Evolutionary conservation across 805 yeast species (phyloP), one percentile per base, ranked within the genome.

Genomic region (Candida boidinii): DNA sequence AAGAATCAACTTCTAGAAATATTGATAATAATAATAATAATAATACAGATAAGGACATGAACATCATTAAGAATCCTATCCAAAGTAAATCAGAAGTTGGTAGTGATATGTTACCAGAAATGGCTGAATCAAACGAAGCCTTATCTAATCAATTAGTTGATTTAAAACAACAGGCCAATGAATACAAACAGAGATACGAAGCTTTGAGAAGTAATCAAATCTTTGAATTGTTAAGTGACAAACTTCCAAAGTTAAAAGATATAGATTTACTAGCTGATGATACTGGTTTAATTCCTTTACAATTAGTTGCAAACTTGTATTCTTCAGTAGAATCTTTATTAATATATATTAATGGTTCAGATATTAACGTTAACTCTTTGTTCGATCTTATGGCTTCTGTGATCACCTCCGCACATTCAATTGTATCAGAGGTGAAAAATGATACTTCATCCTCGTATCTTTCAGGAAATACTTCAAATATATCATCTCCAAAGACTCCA

Each of bases 141-240:
- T n/a, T n/a, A n/a, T n/a, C n/a, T n/a, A n/a, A n/a, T n/a, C n/a
- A n/a, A n/a, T n/a, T n/a, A n/a, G n/a, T n/a, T n/a, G n/a, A n/a
- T n/a, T n/a, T n/a, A n/a, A n/a, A n/a, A n/a, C n/a, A 53, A 28
- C 54, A 57, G 33, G 39, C 67, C 8, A 49, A 60, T 4, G 62
- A 59, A 35, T 69, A 82, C 74, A 76, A 70, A 51, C 47, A 52
- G 30, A 71, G 60, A 39, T 70, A 59, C 42, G 73, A 73, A 48
- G 66, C 68, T 11, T 54, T 66, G n/a, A 64, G 72, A 33, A 36
- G 48, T 4, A 46, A 37, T 11, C 42, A 47, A 21, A 31, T 48
- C 27, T 22, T 33, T 12, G 30, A 38, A 6, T 32, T 40, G 7
- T 30, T 49, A 2, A 23, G 33, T 19, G 6, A 25, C 17, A 32